Base-by-base conservation (phyloP, 2,329 filamentous ascomycete genomes). In the Mycosphaerelloides madeirae region DNA sequence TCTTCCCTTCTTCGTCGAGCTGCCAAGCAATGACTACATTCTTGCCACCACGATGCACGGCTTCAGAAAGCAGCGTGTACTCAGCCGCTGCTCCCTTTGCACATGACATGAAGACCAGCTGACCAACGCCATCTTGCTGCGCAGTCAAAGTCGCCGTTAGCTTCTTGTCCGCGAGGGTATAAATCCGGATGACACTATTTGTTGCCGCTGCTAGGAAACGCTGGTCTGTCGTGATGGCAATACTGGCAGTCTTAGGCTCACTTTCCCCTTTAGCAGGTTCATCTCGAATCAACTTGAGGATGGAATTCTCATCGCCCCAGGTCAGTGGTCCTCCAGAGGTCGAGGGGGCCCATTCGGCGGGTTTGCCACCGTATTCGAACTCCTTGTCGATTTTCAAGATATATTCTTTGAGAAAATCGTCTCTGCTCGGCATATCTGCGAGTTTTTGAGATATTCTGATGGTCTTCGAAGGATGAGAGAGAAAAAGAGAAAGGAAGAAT, bases 11-110 rank as follows among this genome's bases (percentile, higher is more conserved):
- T 18, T 14, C 11, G 32, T 49, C 38, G 31, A 54, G 41, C 18
- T 44, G 33, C 51, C 51, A 54, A 22, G 33, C 16, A 22, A 48
- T 43, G 36, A 49, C 49, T 9, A 14, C 20, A 8, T 39, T 38
- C 13, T 41, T 20, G 11, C n/a, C 25, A 18, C 19, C 16, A 13
- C 19, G 20, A 32, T 38, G 15, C 6, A 43, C 22, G 14, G 38
- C 41, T 29, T 52, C 28, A 3, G 46, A 52, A 5, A 52, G 16
- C 12, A 50, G 38, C 16, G 37, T 31, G 38, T 50, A 50, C 6
- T 31, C 44, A 8, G 16, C 33, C 25, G 41, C 41, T 13, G 15
- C n/a, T 5, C 40, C 36, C 7, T 22, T 6, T 3, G 15, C 14
- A 14, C 29, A 13, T 9, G 41, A 36, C 12, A 33, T 37, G 37